Evolutionary conservation across 768 basidiomycete species (phyloP).

Genomic region (Lentinus brumalis): DNA sequence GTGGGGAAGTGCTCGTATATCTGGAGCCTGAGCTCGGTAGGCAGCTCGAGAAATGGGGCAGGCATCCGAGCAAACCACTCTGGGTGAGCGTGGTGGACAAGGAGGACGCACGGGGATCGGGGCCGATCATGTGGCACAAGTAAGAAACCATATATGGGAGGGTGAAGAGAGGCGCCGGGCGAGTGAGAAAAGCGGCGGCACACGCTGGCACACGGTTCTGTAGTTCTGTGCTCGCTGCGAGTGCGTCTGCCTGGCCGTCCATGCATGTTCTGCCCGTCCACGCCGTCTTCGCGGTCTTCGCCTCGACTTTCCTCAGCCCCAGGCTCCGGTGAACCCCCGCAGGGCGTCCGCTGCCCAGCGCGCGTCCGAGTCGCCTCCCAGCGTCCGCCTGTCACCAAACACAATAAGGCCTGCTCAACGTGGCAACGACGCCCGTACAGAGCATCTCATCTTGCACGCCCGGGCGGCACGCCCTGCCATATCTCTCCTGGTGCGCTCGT

Average conservation of each 20-base stretch:
- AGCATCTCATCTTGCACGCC: constrained; percentile 6
- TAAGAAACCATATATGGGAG: constrained; percentile 26
- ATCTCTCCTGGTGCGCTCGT: constrained; percentile 9
- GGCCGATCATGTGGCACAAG: constrained; percentile 20
- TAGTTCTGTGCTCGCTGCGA: neutral
- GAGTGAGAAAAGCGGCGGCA: neutral
- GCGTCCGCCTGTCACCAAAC: constrained; percentile 16
- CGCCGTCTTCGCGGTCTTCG: constrained; percentile 7
- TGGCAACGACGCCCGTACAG: constrained; percentile 22
- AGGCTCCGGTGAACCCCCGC: neutral
- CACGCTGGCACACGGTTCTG: neutral
- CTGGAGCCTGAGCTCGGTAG: constrained; percentile 37
- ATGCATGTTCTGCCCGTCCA: constrained; percentile 28
- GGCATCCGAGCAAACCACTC: constrained; percentile 7
- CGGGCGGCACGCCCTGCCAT: constrained; percentile 12
- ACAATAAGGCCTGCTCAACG: constrained; percentile 32
- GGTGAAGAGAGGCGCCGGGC: neutral
- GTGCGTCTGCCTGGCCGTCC: constrained; percentile 29
- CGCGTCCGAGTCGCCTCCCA: constrained; percentile 2
- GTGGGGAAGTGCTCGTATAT: constrained; percentile 36
- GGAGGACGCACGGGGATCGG: neutral
- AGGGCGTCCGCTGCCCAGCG: constrained; percentile 4
- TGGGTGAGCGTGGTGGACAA: neutral
- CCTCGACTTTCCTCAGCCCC: neutral
- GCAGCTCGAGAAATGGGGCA: constrained; percentile 29